A percentile compares a stretch with the other conserved stretches of the same genome.
phyloP scores from a whole-genome alignment of 345 rosid genomes.

The Zanthoxylum bungeanum region DNA sequence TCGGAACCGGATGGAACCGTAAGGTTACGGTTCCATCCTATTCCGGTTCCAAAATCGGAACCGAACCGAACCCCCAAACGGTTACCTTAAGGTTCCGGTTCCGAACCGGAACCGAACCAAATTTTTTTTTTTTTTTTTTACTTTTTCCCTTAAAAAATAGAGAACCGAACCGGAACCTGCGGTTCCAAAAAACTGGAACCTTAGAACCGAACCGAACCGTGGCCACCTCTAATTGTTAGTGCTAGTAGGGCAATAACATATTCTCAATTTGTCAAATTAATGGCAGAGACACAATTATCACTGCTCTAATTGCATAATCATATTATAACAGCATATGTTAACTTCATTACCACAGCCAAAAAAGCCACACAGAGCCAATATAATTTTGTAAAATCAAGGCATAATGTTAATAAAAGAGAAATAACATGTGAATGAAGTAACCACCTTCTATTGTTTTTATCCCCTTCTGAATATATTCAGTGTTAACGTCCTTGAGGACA shows the following conservation, averaged over 20 bases:
- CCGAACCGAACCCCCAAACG: too few relatives aligned
- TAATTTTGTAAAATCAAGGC: background rate
- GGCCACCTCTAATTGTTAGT: too few relatives aligned
- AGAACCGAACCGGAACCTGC: too few relatives aligned
- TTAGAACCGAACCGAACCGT: too few relatives aligned
- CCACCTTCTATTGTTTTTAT: slow-evolving; percentile 74
- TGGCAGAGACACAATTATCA: background rate
- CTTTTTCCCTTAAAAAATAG: too few relatives aligned
- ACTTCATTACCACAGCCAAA: background rate
- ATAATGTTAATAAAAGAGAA: background rate
- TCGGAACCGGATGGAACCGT: too few relatives aligned
- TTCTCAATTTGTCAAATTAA: background rate
- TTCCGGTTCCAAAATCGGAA: too few relatives aligned
- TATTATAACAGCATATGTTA: background rate
- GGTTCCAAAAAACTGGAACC: too few relatives aligned
- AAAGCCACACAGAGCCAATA: background rate
- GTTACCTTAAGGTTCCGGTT: too few relatives aligned
- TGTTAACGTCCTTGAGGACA: slow-evolving; percentile 81
- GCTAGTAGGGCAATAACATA: background rate
- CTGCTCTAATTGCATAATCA: background rate
- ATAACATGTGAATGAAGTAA: slow-evolving; percentile 5
- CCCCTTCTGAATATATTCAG: slow-evolving; percentile 82
- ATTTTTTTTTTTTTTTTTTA: too few relatives aligned
- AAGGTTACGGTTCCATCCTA: too few relatives aligned
- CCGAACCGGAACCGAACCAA: too few relatives aligned